phyloP scores from a whole-genome alignment of 2,329 filamentous ascomycete genomes.

The Triangularia verruculosa region DNA sequence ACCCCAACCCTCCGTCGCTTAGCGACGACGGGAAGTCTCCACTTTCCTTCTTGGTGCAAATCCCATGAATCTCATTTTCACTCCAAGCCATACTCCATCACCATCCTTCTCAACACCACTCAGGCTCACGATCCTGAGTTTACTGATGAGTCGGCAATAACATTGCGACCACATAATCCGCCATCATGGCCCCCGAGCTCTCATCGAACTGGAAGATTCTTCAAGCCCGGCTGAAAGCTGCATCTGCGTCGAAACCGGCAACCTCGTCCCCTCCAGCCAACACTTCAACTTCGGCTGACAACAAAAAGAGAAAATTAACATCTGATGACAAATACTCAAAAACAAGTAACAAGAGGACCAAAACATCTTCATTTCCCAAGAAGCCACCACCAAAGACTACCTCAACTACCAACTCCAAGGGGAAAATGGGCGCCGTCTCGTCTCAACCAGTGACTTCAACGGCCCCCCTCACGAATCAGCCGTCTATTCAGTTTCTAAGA shows the following conservation, averaged over 20 bases:
- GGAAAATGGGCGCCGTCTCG: conserved; percentile 50
- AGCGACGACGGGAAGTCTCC: not conserved
- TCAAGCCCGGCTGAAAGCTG: conserved; percentile 58
- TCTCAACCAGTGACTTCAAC: conserved; percentile 43
- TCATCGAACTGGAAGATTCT: conserved; percentile 78
- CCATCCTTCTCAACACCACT: not conserved
- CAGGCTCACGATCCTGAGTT: not conserved
- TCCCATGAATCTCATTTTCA: not conserved
- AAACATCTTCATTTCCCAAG: not conserved
- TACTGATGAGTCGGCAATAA: not conserved
- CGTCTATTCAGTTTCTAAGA: conserved; percentile 57
- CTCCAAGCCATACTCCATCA: not conserved
- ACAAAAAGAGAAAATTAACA: conserved; percentile 16
- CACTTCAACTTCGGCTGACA: conserved; percentile 3
- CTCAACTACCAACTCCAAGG: conserved; percentile 18
- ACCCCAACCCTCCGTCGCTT: not conserved
- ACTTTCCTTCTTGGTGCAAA: not conserved
- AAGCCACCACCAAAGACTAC: conserved; percentile 9
- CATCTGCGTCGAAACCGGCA: conserved; percentile 41
- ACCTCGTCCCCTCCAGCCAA: conserved; percentile 22
- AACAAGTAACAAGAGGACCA: not conserved
- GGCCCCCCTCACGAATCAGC: conserved; percentile 38
- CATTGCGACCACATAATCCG: not conserved
- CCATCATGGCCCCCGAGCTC: conserved; percentile 46
- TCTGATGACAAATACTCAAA: conserved; percentile 9